These are phyloP conservation scores for Chenopodium quinoa DNA, from an alignment of 148 eudicot genomes.

Conservation along the genomic window DNA sequence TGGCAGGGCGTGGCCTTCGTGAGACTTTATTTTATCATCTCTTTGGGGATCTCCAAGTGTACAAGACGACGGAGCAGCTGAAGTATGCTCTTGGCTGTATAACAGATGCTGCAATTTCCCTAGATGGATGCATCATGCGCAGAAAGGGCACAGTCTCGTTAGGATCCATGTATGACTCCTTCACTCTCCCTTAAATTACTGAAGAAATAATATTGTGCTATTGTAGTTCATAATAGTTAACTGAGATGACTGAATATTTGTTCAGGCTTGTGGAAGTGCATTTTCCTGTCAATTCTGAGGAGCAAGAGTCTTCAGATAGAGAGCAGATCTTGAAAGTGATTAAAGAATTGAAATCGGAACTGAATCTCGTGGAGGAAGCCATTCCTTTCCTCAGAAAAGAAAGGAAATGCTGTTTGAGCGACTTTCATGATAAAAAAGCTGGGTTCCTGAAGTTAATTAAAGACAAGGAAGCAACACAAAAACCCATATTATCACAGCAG, in stretches of 20 bases:
- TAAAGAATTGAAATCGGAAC: constrained; percentile 12
- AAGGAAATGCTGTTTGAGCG: not conserved
- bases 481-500: constrained; percentile 7
- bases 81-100: constrained; percentile 41
- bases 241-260: not conserved
- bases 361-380: not conserved
- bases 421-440: constrained; percentile 12
- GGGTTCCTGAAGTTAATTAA: constrained; percentile 13
- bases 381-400: not conserved
- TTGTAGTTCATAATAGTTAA: not conserved
- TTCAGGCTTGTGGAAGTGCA: constrained; percentile 24
- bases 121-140: constrained; percentile 64
- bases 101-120: constrained; percentile 53
- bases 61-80: constrained; percentile 48
- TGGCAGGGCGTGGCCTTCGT: constrained; percentile 51
- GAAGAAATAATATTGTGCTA: not conserved
- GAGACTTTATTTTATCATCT: constrained; percentile 68
- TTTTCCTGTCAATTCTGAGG: constrained; percentile 14
- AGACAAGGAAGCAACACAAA: constrained; percentile 1
- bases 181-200: not conserved
- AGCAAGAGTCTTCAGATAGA: not conserved
- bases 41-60: constrained; percentile 71
- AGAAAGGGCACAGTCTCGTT: constrained; percentile 47
- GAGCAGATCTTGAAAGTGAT: not conserved
- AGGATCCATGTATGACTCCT: constrained; percentile 41